Base-by-base conservation (phyloP, 2,329 filamentous ascomycete genomes). In the Davidsoniella neocaledoniae region DNA sequence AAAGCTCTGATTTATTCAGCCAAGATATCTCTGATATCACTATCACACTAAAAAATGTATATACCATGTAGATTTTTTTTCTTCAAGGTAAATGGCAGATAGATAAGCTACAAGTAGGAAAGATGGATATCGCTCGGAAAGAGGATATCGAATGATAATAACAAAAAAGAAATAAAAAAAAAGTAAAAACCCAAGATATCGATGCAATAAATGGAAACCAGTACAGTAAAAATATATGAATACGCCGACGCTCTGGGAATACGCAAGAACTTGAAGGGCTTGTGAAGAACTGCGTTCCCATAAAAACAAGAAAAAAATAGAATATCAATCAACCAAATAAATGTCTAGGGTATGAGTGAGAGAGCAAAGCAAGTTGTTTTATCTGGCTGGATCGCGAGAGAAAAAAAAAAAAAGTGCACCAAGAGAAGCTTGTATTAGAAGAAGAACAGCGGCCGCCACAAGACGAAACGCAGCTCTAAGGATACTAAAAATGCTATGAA, bases 171-270 rank as follows among this genome's bases (percentile, higher is more conserved):
- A 17, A 17, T 37, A 29, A 38, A 12, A 14, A 16, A 49, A 36
- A 23, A 44, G 29, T n/a, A 44, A 53, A 49, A 49, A 46, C 41
- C 48, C 45, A 52, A 45, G 49, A 42, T 33, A 21, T 40, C 9
- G 40, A 21, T 49, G 17, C 19, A 43, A 42, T 29, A 37, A 44
- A 38, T 21, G 9, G 16, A 49, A 43, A 41, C 37, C 33, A 33
- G 25, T 38, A 38, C 46, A 43, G 25, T 44, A 26, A 16, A 38
- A 43, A 44, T 9, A 43, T 17, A 48, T 12, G n/a, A 53, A 17
- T n/a, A 40, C 19, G 40, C 38, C 39, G 26, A 43, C 42, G 42
- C 42, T 29, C 10, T n/a, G 38, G 38, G 23, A n/a, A 8, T 16
- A 23, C 21, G 29, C 29, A 33, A 12, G 29, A 10, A 33, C 29